Evolutionary conservation across 495 filamentous ascomycete species (phyloP).

Genomic region (Podospora comata): DNA sequence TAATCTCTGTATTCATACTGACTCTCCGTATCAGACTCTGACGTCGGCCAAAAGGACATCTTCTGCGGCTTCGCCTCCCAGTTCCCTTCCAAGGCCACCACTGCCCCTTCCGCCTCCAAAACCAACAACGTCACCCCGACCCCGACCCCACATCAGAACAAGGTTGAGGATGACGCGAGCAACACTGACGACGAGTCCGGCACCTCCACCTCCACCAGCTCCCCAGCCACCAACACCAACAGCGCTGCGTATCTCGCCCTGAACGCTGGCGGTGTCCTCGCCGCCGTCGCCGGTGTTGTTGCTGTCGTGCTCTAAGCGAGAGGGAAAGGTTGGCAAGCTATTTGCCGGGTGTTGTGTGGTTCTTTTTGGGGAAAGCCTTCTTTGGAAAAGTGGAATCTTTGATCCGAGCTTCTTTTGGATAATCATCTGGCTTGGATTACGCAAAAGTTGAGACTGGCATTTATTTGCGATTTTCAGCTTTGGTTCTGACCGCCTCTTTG

Average conservation of each 20-base stretch:
- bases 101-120: slow-evolving; percentile 9
- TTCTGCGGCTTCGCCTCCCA: slow-evolving; percentile 42
- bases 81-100: slow-evolving; percentile 31
- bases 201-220: slow-evolving; percentile 23
- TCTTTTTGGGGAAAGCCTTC: neutral
- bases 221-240: slow-evolving; percentile 28
- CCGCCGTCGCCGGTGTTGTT: slow-evolving; percentile 35
- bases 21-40: neutral
- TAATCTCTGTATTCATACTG: neutral
- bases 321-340: neutral
- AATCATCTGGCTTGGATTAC: neutral
- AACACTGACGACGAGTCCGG: slow-evolving; percentile 15
- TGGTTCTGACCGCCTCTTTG: neutral
- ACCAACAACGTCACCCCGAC: slow-evolving; percentile 7
- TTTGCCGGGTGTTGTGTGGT: neutral
- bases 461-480: neutral
- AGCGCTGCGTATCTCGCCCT: slow-evolving; percentile 34
- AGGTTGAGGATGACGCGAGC: slow-evolving; percentile 19
- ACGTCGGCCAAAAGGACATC: slow-evolving; percentile 35
- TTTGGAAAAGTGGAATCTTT: neutral
- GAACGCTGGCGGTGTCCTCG: slow-evolving; percentile 33
- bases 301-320: slow-evolving; percentile 32
- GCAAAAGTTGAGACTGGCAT: neutral
- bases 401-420: neutral
- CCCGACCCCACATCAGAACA: slow-evolving; percentile 12